Conservation (phyloP, 1,139 yeast species). For the Fermentozyma sake region DNA sequence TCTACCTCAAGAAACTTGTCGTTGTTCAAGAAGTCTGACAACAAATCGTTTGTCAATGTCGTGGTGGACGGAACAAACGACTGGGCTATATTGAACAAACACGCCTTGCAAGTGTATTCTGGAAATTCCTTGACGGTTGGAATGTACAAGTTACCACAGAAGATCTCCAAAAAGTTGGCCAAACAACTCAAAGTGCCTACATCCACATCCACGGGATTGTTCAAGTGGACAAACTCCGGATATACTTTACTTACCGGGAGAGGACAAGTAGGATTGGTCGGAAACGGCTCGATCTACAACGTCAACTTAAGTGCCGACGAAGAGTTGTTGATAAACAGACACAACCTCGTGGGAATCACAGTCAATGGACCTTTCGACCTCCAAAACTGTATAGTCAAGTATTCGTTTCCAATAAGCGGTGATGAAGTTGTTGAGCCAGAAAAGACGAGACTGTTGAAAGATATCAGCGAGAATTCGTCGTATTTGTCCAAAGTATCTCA, state of each 20-base stretch:
- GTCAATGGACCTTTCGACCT: conserved; percentile 48
- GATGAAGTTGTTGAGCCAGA: not conserved
- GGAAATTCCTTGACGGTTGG: conserved; percentile 46
- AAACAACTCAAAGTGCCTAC: conserved; percentile 17
- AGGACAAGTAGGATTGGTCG: conserved; percentile 55
- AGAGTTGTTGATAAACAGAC: conserved; percentile 43
- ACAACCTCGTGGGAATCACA: conserved; percentile 47
- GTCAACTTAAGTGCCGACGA: conserved; percentile 44
- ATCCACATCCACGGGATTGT: conserved; percentile 32
- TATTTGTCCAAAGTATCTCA: not conserved
- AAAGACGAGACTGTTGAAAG: not conserved
- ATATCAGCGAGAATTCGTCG: not conserved
- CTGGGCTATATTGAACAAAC: conserved; percentile 52
- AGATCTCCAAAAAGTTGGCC: conserved; percentile 32
- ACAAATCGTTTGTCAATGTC: conserved; percentile 39
- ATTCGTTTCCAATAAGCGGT: conserved; percentile 15
- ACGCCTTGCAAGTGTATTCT: conserved; percentile 46
- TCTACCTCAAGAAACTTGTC: conserved; percentile 18
- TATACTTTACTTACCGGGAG: conserved; percentile 52
- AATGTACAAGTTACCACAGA: conserved; percentile 35
- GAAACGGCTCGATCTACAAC: conserved; percentile 52
- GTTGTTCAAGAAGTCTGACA: conserved; percentile 11
- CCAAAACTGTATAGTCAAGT: conserved; percentile 30
- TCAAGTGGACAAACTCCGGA: conserved; percentile 30
- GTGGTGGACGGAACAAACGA: conserved; percentile 54